Base-by-base conservation (phyloP, 148 eudicot species). In the Rhododendron molle region DNA sequence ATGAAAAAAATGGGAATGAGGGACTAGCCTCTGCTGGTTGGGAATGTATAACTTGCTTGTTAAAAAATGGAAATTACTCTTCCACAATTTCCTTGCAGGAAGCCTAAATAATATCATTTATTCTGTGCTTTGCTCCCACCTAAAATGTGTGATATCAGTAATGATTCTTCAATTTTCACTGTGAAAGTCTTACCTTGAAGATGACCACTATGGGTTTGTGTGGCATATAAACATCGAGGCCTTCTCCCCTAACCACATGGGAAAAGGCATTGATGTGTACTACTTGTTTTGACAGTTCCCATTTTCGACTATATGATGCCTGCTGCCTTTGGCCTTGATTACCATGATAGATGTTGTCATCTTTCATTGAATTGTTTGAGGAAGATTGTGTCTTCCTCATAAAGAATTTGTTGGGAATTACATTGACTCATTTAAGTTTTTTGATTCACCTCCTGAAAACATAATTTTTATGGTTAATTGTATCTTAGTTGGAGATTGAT, bases 401-500 rank as follows among this genome's bases (percentile, higher is more conserved):
- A 36, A 54, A 50, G 34, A 76, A 80, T 52, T 84, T 15, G 20
- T 38, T 79, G 32, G 86, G 74, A 76, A 32, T 38, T 65, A 50
- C 67, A 9, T 30, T 21, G 20, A 15, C 49, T 13, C 30, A 2
- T 67, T 47, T 56, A 58, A 36, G 40, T 71, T 32, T 80, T 52
- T 40, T 43, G 46, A 60, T 52, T 77, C 78, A 20, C 38, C 20
- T 76, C 69, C 72, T 80, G 71, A 82, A 65, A 77, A 18, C 76
- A 34, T 82, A 82, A 83, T 85, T 44, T 9, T 34, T 47, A 85
- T 58, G 69, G 21, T 67, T 85, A 80, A 60, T 85, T 60, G 86
- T 20, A 28, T 83, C 80, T 34, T 83, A 94, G 96, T 60, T 90
- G 91, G 96, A 92, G 47, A 89, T 94, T 78, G 91, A 93, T 84